Evolutionary conservation across 805 yeast species (phyloP).

Genomic region (Lachancea thermotolerans): DNA sequence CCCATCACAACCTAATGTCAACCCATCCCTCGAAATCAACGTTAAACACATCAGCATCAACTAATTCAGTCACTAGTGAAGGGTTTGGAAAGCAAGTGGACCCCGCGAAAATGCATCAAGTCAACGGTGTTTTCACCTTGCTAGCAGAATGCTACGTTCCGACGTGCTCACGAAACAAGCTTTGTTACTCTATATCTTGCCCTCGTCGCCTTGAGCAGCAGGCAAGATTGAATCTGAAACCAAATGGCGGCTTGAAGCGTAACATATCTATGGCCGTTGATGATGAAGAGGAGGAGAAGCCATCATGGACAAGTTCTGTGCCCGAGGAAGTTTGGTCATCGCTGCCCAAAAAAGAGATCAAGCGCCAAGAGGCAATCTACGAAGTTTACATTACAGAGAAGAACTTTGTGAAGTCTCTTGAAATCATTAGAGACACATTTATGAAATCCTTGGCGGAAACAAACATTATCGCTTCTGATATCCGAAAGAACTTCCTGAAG

Average conservation of each 20-base stretch:
- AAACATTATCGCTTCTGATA: constrained; percentile 78
- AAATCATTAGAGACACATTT: constrained; percentile 88
- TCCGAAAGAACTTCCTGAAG: constrained; percentile 84
- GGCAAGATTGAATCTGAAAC: constrained; percentile 81
- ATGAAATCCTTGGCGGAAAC: constrained; percentile 84
- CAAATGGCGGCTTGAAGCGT: constrained; percentile 75
- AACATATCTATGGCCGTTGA: constrained; percentile 39
- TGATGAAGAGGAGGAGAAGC: constrained; percentile 58
- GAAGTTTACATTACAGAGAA: constrained; percentile 92
- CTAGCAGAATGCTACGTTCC: constrained; percentile 95
- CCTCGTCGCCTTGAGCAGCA: constrained; percentile 95
- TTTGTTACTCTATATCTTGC: constrained; percentile 94
- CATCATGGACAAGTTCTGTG: constrained; percentile 91
- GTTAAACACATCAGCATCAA: constrained; percentile 7
- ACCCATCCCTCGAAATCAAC: constrained; percentile 8
- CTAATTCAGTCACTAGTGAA: constrained; percentile 19
- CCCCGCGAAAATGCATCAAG: constrained; percentile 31
- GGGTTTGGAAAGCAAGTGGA: constrained; percentile 13
- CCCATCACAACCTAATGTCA: constrained; percentile 14
- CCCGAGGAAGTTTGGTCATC: constrained; percentile 70
- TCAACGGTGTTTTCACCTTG: constrained; percentile 88
- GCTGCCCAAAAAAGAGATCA: constrained; percentile 76
- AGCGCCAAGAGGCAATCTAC: constrained; percentile 91
- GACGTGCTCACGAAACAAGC: constrained; percentile 80
- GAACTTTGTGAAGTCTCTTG: constrained; percentile 90